Conservation (phyloP, 768 basidiomycete species). For the Termitomyces sp. region DNA sequence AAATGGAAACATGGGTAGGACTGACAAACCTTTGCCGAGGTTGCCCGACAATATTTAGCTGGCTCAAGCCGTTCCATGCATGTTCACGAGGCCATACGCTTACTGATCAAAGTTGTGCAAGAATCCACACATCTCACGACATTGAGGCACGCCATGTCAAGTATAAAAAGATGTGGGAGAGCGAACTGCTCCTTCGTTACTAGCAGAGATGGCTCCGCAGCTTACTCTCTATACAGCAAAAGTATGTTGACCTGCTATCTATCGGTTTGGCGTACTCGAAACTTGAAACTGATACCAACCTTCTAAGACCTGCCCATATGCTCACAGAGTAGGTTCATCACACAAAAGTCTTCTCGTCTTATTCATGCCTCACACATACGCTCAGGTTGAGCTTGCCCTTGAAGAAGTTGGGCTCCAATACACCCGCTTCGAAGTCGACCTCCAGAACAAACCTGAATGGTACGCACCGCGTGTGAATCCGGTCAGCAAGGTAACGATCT, state of each 20-base stretch:
- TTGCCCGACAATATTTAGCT: background rate
- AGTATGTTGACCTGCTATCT: constrained; percentile 1
- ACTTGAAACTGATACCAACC: background rate
- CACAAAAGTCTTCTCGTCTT: background rate
- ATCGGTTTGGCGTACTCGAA: background rate
- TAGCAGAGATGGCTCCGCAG: constrained; percentile 4
- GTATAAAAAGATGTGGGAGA: background rate
- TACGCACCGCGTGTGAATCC: constrained; percentile 65
- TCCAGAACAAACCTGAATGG: constrained; percentile 69
- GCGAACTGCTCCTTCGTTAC: background rate
- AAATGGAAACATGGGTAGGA: too few relatives aligned
- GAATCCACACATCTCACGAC: background rate
- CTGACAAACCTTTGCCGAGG: background rate
- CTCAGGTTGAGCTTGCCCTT: constrained; percentile 25
- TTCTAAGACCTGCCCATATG: constrained; percentile 54
- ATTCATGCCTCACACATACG: background rate
- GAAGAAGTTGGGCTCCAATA: constrained; percentile 50
- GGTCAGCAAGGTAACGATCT: constrained; percentile 56
- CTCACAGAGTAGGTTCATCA: constrained; percentile 46
- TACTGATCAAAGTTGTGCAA: constrained; percentile 3
- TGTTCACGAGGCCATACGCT: constrained; percentile 1
- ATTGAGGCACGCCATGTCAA: background rate
- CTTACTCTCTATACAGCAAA: constrained; percentile 16
- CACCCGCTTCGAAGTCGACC: constrained; percentile 56
- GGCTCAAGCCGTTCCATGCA: background rate